These are phyloP conservation scores for Penicillium sp. DNA, from an alignment of 2,329 filamentous ascomycete species.

Conservation along the genomic window DNA sequence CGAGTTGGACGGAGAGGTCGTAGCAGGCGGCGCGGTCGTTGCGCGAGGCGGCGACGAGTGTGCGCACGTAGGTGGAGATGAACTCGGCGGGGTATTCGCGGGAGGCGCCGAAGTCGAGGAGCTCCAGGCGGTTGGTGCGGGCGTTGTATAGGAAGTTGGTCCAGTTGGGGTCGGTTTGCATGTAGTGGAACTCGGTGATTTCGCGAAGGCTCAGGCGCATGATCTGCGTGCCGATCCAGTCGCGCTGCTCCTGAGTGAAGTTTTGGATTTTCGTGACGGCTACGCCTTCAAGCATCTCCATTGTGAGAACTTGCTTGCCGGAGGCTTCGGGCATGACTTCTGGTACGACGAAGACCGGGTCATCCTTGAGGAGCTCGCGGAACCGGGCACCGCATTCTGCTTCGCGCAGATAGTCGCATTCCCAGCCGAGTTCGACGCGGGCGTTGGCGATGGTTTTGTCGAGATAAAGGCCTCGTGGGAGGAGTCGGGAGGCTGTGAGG, in stretches of 20 bases:
- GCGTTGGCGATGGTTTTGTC: constrained; percentile 98
- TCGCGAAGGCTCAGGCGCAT: constrained; percentile 88
- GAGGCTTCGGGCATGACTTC: constrained; percentile 73
- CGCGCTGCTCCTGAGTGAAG: constrained; percentile 77
- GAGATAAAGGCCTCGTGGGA: constrained; percentile 88
- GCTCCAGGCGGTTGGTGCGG: constrained; percentile 68
- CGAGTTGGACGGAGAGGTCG: constrained; percentile 69
- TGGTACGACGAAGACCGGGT: constrained; percentile 77
- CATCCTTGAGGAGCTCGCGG: constrained; percentile 69
- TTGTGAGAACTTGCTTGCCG: constrained; percentile 83
- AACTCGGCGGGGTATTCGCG: constrained; percentile 80
- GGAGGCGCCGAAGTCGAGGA: constrained; percentile 93
- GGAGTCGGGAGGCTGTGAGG: constrained; percentile 80
- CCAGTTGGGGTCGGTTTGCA: constrained; percentile 99
- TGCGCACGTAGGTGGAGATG: constrained; percentile 71
- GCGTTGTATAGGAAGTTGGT: constrained; percentile 95
- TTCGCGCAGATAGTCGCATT: constrained; percentile 92
- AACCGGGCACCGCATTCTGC: constrained; percentile 77
- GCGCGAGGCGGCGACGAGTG: constrained; percentile 75
- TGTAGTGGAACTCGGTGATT: constrained; percentile 91
- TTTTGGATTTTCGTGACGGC: constrained; percentile 76
- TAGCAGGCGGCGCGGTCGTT: constrained; percentile 64
- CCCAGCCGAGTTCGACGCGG: constrained; percentile 86
- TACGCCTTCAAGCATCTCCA: constrained; percentile 83
- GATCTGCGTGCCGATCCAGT: constrained; percentile 96